Evolutionary conservation across 768 basidiomycete species (phyloP).

Genomic region (Suillus subaureus): DNA sequence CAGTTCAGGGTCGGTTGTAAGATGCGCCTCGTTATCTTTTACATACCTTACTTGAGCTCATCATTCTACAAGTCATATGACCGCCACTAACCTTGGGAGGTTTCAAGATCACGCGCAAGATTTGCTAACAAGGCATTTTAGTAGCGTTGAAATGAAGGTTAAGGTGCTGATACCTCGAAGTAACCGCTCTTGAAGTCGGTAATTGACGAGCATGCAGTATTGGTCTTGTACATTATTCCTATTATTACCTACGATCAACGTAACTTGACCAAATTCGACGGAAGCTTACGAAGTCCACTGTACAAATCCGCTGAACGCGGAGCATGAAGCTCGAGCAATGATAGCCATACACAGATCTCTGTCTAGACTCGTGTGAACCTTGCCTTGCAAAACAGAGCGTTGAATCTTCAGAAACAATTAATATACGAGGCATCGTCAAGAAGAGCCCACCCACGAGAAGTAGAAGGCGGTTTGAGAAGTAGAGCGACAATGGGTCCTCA

Average conservation of each 20-base stretch:
- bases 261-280: not conserved
- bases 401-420: conserved; percentile 21
- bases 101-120: conserved; percentile 23
- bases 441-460: conserved; percentile 18
- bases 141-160: not conserved
- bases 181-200: conserved; percentile 23
- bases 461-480: conserved; percentile 25
- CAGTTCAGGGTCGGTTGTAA: not conserved
- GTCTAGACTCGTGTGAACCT: not conserved
- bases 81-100: conserved; percentile 20
- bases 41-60: not conserved
- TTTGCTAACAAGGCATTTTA: conserved; percentile 14
- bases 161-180: conserved; percentile 18
- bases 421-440: not conserved
- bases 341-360: conserved; percentile 17
- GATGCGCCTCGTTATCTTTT: conserved; percentile 14
- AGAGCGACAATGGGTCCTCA: conserved; percentile 20
- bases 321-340: conserved; percentile 18
- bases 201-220: conserved; percentile 22
- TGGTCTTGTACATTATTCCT: conserved; percentile 10
- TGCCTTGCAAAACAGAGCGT: conserved; percentile 13
- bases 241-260: not conserved
- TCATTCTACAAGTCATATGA: not conserved
- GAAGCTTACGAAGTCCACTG: conserved; percentile 22
- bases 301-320: conserved; percentile 19